Percentiles rank a stretch among this genome's conserved stretches.
Evolutionary conservation across 208 protist species (phyloP).

Genomic region (Wallacemonas collosoma): DNA sequence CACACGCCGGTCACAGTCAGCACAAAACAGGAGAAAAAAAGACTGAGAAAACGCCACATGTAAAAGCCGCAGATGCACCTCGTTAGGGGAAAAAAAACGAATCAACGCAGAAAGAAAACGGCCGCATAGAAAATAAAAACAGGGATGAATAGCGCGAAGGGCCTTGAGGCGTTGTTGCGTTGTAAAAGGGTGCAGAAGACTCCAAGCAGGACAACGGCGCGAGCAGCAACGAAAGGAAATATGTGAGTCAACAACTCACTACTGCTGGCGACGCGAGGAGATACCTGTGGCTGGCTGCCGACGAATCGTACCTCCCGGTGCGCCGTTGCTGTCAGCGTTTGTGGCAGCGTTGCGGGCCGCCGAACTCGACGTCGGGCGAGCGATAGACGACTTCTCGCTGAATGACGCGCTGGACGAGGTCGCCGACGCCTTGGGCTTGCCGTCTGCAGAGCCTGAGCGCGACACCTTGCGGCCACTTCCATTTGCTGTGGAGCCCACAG

Average conservation of each 20-base stretch:
- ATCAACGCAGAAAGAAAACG: background rate
- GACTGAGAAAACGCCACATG: conserved; percentile 1
- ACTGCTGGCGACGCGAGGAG: conserved; percentile 39
- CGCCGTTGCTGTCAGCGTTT: conserved; percentile 20
- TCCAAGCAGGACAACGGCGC: too few species aligned
- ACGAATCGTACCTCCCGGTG: conserved; percentile 19
- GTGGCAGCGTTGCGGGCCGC: conserved; percentile 17
- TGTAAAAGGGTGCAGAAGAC: too few species aligned
- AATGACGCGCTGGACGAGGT: conserved; percentile 4
- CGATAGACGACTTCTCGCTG: conserved; percentile 6
- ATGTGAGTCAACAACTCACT: background rate
- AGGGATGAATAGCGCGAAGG: too few species aligned
- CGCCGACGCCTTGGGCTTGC: background rate
- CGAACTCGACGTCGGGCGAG: conserved; percentile 9
- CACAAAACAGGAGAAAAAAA: conserved; percentile 17
- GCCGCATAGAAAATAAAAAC: too few species aligned
- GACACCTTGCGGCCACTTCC: conserved; percentile 5
- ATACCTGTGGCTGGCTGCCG: conserved; percentile 54
- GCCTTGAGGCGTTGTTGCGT: too few species aligned
- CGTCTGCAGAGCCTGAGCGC: conserved; percentile 11
- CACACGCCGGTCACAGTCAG: too few species aligned
- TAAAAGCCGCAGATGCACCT: background rate
- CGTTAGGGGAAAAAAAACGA: conserved; percentile 10
- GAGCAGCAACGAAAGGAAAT: too few species aligned
- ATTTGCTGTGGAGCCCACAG: conserved; percentile 3